Evolutionary conservation across 257 asterid species (phyloP).

Genomic region (Capsicum rhomboideum): DNA sequence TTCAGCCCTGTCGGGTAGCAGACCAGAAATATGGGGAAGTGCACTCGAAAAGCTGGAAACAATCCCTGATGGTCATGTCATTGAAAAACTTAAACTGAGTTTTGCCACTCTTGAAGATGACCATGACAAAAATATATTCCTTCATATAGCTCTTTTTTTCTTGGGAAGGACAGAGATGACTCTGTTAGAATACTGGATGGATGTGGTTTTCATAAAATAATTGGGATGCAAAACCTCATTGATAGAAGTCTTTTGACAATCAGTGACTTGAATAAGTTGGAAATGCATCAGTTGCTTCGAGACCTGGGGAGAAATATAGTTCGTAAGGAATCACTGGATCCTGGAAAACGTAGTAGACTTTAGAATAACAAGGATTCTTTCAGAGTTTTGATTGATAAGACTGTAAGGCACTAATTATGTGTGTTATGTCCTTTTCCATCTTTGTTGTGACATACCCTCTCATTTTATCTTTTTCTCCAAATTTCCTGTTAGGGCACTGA

Average conservation of each 20-base stretch:
- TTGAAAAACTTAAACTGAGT: conserved; percentile 2
- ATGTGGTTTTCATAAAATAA: conserved; percentile 1
- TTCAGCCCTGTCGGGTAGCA: background rate
- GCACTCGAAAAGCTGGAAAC: conserved; percentile 5
- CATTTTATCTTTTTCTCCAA: background rate
- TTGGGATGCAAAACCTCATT: conserved; percentile 7
- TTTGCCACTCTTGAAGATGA: conserved; percentile 2
- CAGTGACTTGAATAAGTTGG: background rate
- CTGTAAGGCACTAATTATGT: background rate
- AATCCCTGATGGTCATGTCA: background rate
- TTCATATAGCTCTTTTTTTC: conserved; percentile 6
- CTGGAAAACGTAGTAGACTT: conserved; percentile 9
- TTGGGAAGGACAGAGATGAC: background rate
- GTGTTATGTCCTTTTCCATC: background rate
- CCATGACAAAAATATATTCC: background rate
- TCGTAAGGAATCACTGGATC: background rate
- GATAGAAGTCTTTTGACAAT: background rate
- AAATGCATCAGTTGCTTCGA: background rate
- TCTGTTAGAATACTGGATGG: background rate
- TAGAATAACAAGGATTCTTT: conserved; percentile 1
- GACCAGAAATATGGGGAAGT: conserved; percentile 1
- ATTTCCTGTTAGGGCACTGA: conserved; percentile 11
- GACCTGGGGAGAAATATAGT: conserved; percentile 11
- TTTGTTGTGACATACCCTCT: background rate
- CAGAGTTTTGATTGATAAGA: background rate